Conservation (phyloP, 177 flowering plant genomes). For the Vitis hybrid region DNA sequence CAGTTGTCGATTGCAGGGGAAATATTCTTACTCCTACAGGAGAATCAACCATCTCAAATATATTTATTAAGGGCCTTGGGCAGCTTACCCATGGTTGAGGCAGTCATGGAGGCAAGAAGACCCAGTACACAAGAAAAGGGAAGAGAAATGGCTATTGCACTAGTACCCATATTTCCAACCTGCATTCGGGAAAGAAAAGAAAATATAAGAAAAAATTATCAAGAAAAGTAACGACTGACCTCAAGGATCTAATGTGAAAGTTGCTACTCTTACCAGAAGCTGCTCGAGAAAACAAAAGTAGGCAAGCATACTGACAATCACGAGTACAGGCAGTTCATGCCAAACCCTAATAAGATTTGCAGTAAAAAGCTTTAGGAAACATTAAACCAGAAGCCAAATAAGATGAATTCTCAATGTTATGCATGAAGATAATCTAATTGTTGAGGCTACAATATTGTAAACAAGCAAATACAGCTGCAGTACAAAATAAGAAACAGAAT, state of each 20-base stretch:
- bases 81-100: conserved; percentile 87
- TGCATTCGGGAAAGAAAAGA: conserved; percentile 16
- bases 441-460: too few species aligned
- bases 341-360: conserved; percentile 56
- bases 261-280: conserved; percentile 62
- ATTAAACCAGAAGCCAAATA: neutral
- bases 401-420: neutral
- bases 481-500: too few species aligned
- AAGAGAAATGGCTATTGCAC: conserved; percentile 82
- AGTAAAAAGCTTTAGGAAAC: conserved; percentile 10
- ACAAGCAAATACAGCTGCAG: too few species aligned
- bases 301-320: conserved; percentile 90
- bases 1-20: too few species aligned
- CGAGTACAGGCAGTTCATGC: conserved; percentile 93
- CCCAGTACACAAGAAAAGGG: conserved; percentile 92
- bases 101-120: conserved; percentile 83
- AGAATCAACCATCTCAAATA: neutral
- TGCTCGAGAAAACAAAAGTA: conserved; percentile 96
- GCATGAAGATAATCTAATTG: too few species aligned
- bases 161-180: conserved; percentile 68
- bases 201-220: conserved; percentile 5
- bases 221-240: neutral
- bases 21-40: too few species aligned
- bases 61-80: conserved; percentile 1
- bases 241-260: neutral